phyloP scores from a whole-genome alignment of 441 rosid genomes.

The Erodium moschatum region DNA sequence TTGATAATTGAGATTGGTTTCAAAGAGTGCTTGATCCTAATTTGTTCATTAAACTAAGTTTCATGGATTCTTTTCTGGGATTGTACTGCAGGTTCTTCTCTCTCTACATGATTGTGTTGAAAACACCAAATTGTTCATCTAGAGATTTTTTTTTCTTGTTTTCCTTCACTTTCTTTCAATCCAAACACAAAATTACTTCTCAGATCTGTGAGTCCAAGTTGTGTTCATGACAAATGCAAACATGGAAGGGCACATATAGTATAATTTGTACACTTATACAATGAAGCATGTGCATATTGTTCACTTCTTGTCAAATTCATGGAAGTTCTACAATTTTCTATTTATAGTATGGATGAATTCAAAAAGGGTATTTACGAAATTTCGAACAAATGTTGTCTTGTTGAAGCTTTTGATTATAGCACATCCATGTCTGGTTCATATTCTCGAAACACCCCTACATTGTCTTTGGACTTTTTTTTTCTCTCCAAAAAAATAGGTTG shows the following conservation, averaged over 20 bases:
- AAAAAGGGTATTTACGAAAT: neutral
- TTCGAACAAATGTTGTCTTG: neutral
- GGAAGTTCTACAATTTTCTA: neutral
- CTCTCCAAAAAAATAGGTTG: neutral
- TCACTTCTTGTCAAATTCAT: neutral
- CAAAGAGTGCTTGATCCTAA: neutral
- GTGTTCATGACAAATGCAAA: neutral
- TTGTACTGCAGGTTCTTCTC: conserved; percentile 52
- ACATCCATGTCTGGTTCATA: neutral
- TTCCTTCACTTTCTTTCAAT: conserved; percentile 8
- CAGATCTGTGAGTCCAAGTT: no score
- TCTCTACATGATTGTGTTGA: neutral
- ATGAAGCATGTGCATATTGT: neutral
- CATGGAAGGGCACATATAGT: neutral
- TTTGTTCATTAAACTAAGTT: neutral
- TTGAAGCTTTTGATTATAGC: neutral
- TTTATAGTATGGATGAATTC: neutral
- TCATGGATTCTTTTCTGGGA: conserved; percentile 3
- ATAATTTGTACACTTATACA: neutral
- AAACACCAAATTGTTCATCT: conserved; percentile 44
- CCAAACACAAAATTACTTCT: no score
- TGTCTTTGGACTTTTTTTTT: neutral
- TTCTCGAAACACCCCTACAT: neutral
- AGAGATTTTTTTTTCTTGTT: conserved; percentile 57
- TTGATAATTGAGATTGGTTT: neutral